Evolutionary conservation across 805 yeast species (phyloP), one percentile per base, ranked within the genome.

Genomic region (Alloascoidea africana): DNA sequence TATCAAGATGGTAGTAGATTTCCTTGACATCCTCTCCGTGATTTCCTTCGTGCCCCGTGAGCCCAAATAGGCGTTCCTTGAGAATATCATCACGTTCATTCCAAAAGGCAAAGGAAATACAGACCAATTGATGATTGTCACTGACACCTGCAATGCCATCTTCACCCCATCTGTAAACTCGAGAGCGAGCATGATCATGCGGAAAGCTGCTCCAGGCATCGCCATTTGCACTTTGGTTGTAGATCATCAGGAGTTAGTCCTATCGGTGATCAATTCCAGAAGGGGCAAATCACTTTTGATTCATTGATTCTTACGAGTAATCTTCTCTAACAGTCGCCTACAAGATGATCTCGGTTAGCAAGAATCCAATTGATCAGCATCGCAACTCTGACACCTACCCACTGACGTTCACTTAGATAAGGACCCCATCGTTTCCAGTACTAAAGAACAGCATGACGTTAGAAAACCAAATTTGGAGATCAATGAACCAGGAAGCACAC

Each of bases 11-110:
- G 53, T 74, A 86, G 54, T 82, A 82, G 46, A 76, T 56, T 51
- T 82, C 93, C 32, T 86, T 86, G 42, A 84, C 95, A 55, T 86
- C 96, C 54, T 86, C 96, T 39, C 96, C 96, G 55, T 86, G 96
- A 55, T 87, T 87, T 8, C 96, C 96, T 54, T 86, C 87, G 11
- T 83, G 85, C 37, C 93, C 93, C 17, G 95, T 85, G 32, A 85
- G 68, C 2, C 96, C 96, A 55, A 77, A 86, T 43, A 81, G 64
- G 45, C 84, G 76, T 53, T 86, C 96, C 57, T 86, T 86, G 55
- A 86, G 65, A 46, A 84, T 70, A 33, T 72, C 76, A 58, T 86
- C 96, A 46, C 83, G 65, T 46, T 82, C 94, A 60, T 86, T 86
- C 96, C 96, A 86, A 42, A 87, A 63, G 2, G 87, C 94, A 63